Evolutionary conservation across 805 yeast genomes (phyloP).

Genomic region (Yarrowia sp.): DNA sequence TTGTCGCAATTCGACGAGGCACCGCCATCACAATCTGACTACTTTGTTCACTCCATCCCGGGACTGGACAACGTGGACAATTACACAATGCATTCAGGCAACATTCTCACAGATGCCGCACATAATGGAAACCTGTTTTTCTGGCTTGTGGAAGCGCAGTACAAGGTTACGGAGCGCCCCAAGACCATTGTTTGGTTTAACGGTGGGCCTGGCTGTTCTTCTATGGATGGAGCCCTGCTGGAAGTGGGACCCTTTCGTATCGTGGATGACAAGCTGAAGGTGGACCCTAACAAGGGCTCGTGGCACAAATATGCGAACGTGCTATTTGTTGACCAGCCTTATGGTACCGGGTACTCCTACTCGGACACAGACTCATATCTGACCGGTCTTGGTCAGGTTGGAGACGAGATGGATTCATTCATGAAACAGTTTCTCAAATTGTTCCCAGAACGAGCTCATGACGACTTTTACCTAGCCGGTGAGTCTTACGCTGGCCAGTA

Average conservation of each 20-base stretch:
- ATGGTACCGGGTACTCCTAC: constrained; percentile 86
- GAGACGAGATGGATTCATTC: constrained; percentile 61
- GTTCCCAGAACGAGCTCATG: constrained; percentile 67
- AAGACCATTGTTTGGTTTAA: constrained; percentile 74
- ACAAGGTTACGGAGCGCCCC: constrained; percentile 44
- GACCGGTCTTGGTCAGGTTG: constrained; percentile 47
- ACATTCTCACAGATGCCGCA: constrained; percentile 52
- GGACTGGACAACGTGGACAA: constrained; percentile 19
- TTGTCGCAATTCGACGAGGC: neutral
- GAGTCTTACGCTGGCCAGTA: constrained; percentile 98
- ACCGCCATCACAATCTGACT: constrained; percentile 16
- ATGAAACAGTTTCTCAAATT: constrained; percentile 60
- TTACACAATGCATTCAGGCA: constrained; percentile 47
- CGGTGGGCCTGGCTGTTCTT: constrained; percentile 98
- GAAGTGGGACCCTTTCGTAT: constrained; percentile 88
- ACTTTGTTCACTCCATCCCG: neutral
- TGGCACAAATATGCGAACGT: constrained; percentile 82
- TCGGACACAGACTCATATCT: constrained; percentile 48
- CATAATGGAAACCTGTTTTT: constrained; percentile 65
- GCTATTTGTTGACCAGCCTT: constrained; percentile 90
- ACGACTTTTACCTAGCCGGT: constrained; percentile 79
- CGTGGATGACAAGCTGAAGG: constrained; percentile 41
- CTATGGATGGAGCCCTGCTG: constrained; percentile 94
- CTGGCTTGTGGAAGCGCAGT: constrained; percentile 58
- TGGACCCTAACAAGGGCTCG: constrained; percentile 63